phyloP scores from a whole-genome alignment of 2,329 filamentous ascomycete genomes.

The Xylariales sp. region DNA sequence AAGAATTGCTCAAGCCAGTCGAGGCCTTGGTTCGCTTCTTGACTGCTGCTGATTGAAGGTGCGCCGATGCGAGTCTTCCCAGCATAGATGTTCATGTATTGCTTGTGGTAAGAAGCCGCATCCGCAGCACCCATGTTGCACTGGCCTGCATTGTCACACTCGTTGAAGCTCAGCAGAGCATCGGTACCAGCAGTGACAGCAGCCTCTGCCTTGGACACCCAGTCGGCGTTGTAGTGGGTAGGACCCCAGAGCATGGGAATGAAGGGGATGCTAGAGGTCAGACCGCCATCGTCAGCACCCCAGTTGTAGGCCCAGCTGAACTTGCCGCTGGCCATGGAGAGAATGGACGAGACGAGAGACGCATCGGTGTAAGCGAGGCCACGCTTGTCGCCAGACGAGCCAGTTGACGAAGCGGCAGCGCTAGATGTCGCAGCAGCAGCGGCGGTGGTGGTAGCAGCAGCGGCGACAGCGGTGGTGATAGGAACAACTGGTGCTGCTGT shows the following conservation, averaged over 20 bases:
- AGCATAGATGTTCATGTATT: conserved; percentile 52
- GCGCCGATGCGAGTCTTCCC: conserved; percentile 50
- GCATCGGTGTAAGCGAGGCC: conserved; percentile 30
- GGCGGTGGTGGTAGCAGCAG: conserved; percentile 1
- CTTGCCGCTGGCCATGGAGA: conserved; percentile 15
- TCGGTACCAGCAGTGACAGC: conserved; percentile 51
- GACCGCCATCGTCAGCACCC: conserved; percentile 23
- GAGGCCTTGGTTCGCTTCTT: conserved; percentile 43
- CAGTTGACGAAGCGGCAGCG: conserved; percentile 10
- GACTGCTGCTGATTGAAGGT: conserved; percentile 60
- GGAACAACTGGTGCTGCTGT: not conserved
- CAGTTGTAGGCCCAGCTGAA: conserved; percentile 31
- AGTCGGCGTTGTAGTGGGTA: conserved; percentile 40
- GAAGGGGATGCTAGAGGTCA: conserved; percentile 45
- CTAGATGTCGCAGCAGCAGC: conserved; percentile 10
- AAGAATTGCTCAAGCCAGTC: conserved; percentile 53
- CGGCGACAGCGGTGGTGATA: not conserved
- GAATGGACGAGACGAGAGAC: conserved; percentile 20
- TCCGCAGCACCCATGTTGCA: conserved; percentile 48
- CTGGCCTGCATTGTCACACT: conserved; percentile 60
- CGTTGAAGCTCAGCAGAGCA: conserved; percentile 65
- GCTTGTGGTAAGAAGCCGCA: conserved; percentile 49
- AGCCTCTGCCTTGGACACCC: conserved; percentile 43
- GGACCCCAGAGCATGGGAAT: conserved; percentile 65
- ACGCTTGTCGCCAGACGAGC: conserved; percentile 20